A percentile compares a stretch with the other conserved stretches of the same genome.
Conservation (phyloP, 306 rosid species). For the Hippophae gyantsensis region DNA sequence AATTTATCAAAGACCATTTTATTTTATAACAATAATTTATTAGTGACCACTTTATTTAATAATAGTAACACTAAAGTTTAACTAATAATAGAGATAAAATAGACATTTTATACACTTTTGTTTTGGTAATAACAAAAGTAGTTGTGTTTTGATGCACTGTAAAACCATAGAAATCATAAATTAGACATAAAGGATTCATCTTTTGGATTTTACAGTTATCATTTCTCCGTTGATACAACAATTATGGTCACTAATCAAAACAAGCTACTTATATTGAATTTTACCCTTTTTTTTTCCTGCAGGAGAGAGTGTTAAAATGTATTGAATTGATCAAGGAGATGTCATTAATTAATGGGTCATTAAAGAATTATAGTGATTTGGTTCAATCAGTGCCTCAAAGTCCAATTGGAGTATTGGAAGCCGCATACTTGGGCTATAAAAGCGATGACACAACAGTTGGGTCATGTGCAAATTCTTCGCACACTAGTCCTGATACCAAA, state of each 20-base stretch:
- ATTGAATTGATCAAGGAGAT: slow-evolving; percentile 35
- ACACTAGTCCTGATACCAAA: slow-evolving; percentile 50
- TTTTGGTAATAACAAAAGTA: no score
- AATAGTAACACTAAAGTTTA: not conserved
- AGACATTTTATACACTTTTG: no score
- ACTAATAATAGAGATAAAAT: no score
- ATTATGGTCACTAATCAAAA: slow-evolving; percentile 2
- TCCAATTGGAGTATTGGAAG: slow-evolving; percentile 79
- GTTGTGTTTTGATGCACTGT: slow-evolving; percentile 21
- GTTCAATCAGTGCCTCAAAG: slow-evolving; percentile 52
- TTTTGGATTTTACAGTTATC: slow-evolving; percentile 7
- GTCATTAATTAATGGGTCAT: slow-evolving; percentile 19
- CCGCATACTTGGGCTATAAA: slow-evolving; percentile 67
- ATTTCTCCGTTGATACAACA: slow-evolving; percentile 19
- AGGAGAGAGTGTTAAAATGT: slow-evolving; percentile 76
- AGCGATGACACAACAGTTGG: slow-evolving; percentile 57
- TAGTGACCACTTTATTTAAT: no score
- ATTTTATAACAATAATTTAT: no score
- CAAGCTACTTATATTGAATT: no score
- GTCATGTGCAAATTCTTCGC: slow-evolving; percentile 62
- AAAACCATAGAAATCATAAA: slow-evolving; percentile 12
- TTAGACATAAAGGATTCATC: slow-evolving; percentile 15
- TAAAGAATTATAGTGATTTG: slow-evolving; percentile 29
- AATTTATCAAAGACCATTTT: no score
- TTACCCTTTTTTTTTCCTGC: slow-evolving; percentile 16